Evolutionary conservation across 2,329 filamentous ascomycete species (phyloP), one percentile per base, ranked within the genome.

Genomic region (Orbilia javanica): DNA sequence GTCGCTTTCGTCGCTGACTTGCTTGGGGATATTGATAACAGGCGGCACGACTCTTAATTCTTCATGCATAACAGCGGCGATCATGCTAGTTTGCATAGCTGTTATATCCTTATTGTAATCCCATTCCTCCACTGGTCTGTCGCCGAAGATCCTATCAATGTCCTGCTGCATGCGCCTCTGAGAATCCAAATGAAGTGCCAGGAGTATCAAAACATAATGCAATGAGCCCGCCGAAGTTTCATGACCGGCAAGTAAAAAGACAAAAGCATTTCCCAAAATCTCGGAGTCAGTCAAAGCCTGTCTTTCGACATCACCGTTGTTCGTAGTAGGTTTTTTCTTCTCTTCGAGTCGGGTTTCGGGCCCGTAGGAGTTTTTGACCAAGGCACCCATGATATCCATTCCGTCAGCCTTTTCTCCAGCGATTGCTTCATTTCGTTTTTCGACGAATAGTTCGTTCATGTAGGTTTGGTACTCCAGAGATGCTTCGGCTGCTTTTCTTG

Each of bases 151-250:
- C 20, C 22, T 68, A 22, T 93, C 90, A 27, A 96, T 84, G 78
- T 94, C 92, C 52, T 86, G 85, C 81, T 95, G 92, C 2, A 95
- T 84, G 5, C 86, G 86, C 25, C 88, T 87, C 82, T 96, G 93
- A 0, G 88, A 88, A 0, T 85, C 84, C 4, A 89, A 89, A 81
- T 90, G 87, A 81, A 89, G 88, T 13, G 92, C 92, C 4, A 95
- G 87, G 80, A 89, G 87, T 39, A 93, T 82, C 3, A 94, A 84
- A 1, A 89, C 87, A 82, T 92, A 94, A 84, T 94, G 91, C 44
- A 94, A 86, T 3, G 89, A 88, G 83, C 92, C 93, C 57, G 92
- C 92, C 1, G 92, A 92, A 0, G 92, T 94, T 84, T 96, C 93
- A 83, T 96, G 92, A 11, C 93, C 93, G 0, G 93, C 92, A 0